phyloP scores from a whole-genome alignment of 2,329 filamentous ascomycete genomes.

The Fusarium sp. region DNA sequence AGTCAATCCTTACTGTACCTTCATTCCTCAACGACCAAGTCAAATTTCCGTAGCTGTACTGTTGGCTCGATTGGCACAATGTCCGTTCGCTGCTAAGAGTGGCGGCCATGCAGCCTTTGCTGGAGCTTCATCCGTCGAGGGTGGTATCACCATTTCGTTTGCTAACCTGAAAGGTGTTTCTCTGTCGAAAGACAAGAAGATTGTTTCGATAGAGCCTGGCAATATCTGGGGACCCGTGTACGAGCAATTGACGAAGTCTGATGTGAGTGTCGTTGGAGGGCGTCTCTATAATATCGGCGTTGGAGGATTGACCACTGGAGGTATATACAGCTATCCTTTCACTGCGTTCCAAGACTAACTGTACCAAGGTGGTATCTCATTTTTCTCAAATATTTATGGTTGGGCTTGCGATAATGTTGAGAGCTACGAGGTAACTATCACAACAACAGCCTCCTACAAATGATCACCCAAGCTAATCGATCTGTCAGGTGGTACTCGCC shows the following conservation, averaged over 20 bases:
- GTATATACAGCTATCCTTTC: background rate
- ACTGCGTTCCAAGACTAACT: background rate
- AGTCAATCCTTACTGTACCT: constrained; percentile 20
- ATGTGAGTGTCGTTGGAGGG: constrained; percentile 51
- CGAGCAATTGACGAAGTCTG: constrained; percentile 44
- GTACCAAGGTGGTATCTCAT: constrained; percentile 52
- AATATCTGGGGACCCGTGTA: constrained; percentile 54
- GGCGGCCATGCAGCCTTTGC: constrained; percentile 58
- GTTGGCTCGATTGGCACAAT: constrained; percentile 14
- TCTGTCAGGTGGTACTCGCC: constrained; percentile 8
- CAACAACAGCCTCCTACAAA: no score
- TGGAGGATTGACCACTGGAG: constrained; percentile 51
- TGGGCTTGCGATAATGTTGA: constrained; percentile 53
- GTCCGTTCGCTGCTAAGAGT: constrained; percentile 50
- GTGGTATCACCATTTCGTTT: constrained; percentile 51
- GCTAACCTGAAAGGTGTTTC: constrained; percentile 47
- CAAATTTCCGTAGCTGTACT: constrained; percentile 13
- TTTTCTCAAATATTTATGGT: constrained; percentile 52
- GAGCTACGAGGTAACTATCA: constrained; percentile 38
- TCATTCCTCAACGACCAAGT: constrained; percentile 4
- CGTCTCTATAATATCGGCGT: constrained; percentile 53
- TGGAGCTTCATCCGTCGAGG: constrained; percentile 50
- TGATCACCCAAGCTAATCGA: background rate
- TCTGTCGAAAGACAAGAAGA: constrained; percentile 43
- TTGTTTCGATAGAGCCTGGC: constrained; percentile 51